Evolutionary conservation across 2,329 filamentous ascomycete species (phyloP).

Genomic region (Curvularia spicifera): DNA sequence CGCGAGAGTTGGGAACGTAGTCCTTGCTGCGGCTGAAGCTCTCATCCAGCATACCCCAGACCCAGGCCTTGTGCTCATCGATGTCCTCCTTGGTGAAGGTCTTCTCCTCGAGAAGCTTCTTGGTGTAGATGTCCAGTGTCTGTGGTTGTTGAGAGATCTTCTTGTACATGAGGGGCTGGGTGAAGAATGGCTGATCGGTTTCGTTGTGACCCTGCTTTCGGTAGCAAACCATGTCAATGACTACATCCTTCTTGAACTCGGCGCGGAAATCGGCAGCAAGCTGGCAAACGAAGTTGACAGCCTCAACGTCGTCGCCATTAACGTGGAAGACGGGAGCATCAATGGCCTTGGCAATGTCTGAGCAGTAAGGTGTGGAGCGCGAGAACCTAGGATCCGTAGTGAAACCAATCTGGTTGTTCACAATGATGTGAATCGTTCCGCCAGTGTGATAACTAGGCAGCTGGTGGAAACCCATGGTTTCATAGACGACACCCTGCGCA

Average conservation of each 20-base stretch:
- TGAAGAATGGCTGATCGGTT: slow-evolving; percentile 98
- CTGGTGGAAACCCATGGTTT: slow-evolving; percentile 96
- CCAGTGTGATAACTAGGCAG: slow-evolving; percentile 96
- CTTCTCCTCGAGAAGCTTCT: slow-evolving; percentile 88
- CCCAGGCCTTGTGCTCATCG: slow-evolving; percentile 99
- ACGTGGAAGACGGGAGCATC: slow-evolving; percentile 99
- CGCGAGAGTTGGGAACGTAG: slow-evolving; percentile 93
- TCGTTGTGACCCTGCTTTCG: slow-evolving; percentile 99
- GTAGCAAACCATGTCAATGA: slow-evolving; percentile 98
- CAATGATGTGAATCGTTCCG: slow-evolving; percentile 93
- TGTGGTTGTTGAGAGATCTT: slow-evolving; percentile 83
- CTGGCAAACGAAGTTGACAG: slow-evolving; percentile 97
- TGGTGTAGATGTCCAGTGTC: slow-evolving; percentile 88
- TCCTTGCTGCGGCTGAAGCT: slow-evolving; percentile 98
- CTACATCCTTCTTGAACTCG: slow-evolving; percentile 97
- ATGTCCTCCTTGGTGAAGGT: slow-evolving; percentile 98
- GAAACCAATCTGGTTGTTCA: slow-evolving; percentile 99
- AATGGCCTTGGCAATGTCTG: slow-evolving; percentile 98
- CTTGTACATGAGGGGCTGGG: slow-evolving; percentile 99
- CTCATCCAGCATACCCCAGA: slow-evolving; percentile 98
- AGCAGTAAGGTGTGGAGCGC: slow-evolving; percentile 97
- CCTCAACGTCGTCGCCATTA: slow-evolving; percentile 97
- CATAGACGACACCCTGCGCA: slow-evolving; percentile 95
- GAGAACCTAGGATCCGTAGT: slow-evolving; percentile 97
- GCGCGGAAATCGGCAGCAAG: slow-evolving; percentile 97